Percentiles rank a stretch among this genome's conserved stretches.
These are phyloP conservation scores for Sugiyamaella smithiae DNA, from an alignment of 805 yeast species.

Conservation along the genomic window DNA sequence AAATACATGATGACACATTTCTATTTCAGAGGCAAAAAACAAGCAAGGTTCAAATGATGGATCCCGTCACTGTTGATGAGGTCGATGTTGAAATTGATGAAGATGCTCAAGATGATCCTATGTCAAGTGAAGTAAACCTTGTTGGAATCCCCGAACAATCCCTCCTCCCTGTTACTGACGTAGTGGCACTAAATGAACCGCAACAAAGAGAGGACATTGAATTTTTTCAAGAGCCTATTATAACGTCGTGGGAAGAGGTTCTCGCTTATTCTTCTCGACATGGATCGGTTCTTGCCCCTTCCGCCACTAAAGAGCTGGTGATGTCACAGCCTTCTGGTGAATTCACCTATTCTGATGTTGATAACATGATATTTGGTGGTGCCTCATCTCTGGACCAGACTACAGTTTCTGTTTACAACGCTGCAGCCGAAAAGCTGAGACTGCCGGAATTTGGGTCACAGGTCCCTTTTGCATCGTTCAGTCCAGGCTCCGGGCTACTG, in stretches of 20 bases:
- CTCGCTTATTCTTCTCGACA: slow-evolving; percentile 45
- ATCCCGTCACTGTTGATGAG: neutral
- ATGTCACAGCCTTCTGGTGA: neutral
- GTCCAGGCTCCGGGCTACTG: slow-evolving; percentile 16
- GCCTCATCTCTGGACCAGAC: slow-evolving; percentile 15
- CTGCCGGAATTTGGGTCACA: slow-evolving; percentile 14
- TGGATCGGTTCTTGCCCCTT: slow-evolving; percentile 17
- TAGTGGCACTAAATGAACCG: neutral
- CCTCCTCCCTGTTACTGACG: neutral
- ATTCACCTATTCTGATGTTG: slow-evolving; percentile 41
- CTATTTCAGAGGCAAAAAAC: neutral
- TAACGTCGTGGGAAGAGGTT: slow-evolving; percentile 55
- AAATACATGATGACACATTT: neutral
- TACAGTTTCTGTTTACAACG: slow-evolving; percentile 10
- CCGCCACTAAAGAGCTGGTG: neutral
- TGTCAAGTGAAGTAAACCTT: neutral
- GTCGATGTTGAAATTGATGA: neutral
- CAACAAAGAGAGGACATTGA: too few species aligned
- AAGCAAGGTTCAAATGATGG: neutral
- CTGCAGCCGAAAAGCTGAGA: slow-evolving; percentile 19
- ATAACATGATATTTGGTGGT: slow-evolving; percentile 47
- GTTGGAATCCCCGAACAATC: too few species aligned
- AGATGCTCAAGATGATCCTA: neutral
- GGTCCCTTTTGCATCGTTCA: slow-evolving; percentile 17
- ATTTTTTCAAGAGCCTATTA: neutral